Conservation (phyloP, 148 eudicot genomes). For the Linanthus parryae region DNA sequence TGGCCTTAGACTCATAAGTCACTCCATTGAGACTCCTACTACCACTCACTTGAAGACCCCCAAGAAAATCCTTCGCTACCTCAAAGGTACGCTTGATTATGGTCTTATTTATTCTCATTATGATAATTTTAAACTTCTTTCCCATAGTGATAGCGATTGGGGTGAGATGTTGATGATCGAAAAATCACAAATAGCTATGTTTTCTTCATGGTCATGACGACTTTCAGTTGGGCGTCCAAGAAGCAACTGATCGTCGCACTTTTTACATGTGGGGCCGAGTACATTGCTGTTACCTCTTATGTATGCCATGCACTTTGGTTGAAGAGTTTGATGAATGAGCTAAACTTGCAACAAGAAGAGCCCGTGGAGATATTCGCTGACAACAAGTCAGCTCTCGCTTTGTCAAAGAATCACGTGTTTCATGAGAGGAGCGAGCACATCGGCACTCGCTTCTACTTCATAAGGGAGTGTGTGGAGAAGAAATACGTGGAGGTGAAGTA, state of each 20-base stretch:
- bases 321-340: neutral
- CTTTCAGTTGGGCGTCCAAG: slow-evolving; percentile 2
- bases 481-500: too few relatives aligned
- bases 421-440: too few relatives aligned
- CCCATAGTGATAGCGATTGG: slow-evolving; percentile 7
- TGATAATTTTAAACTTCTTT: neutral
- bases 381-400: slow-evolving; percentile 5
- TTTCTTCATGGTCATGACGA: neutral
- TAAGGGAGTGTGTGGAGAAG: too few relatives aligned
- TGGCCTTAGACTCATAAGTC: too few relatives aligned
- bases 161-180: slow-evolving; percentile 3
- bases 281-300: slow-evolving; percentile 1
- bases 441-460: too few relatives aligned
- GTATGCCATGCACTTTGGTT: slow-evolving; percentile 9
- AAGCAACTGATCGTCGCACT: slow-evolving; percentile 10
- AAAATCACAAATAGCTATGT: slow-evolving; percentile 1
- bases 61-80: too few relatives aligned
- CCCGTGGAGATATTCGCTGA: neutral
- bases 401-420: neutral
- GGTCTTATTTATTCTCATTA: neutral
- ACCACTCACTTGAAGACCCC: too few relatives aligned
- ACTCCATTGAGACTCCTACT: neutral
- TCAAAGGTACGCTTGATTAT: neutral
- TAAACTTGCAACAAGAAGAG: neutral
- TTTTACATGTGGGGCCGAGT: slow-evolving; percentile 10